Conservation (phyloP, 257 asterid genomes). For the Penstemon newberryi region DNA sequence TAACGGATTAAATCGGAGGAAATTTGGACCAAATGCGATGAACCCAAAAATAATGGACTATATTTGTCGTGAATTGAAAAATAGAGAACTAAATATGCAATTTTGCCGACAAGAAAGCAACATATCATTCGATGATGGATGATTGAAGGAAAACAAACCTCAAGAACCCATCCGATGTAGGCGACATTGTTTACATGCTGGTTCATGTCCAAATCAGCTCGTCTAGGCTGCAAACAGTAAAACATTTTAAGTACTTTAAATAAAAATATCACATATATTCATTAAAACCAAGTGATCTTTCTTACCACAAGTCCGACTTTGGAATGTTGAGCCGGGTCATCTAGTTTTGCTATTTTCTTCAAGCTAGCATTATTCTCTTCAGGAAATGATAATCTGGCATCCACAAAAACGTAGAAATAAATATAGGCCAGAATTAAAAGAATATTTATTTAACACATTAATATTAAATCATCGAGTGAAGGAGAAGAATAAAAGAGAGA, state of each 20-base stretch:
- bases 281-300: conserved; percentile 29
- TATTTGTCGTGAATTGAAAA: no score
- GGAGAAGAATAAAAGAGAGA: conserved; percentile 18
- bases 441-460: conserved; percentile 6
- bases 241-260: conserved; percentile 11
- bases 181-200: conserved; percentile 91
- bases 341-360: conserved; percentile 85
- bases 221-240: conserved; percentile 64
- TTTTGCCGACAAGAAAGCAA: background rate
- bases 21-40: no score
- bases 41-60: no score
- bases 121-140: conserved; percentile 16
- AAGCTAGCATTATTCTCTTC: conserved; percentile 87
- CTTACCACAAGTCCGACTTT: conserved; percentile 80
- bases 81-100: no score
- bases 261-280: background rate
- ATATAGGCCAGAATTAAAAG: no score
- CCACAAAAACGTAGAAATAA: no score
- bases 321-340: conserved; percentile 68
- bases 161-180: conserved; percentile 95
- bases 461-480: background rate
- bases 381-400: conserved; percentile 78
- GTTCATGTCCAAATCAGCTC: conserved; percentile 95
- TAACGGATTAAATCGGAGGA: no score
- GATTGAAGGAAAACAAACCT: conserved; percentile 52